A percentile compares a stretch with the other conserved stretches of the same genome.
phyloP scores from a whole-genome alignment of 768 basidiomycete species.

The Trametes punicea region DNA sequence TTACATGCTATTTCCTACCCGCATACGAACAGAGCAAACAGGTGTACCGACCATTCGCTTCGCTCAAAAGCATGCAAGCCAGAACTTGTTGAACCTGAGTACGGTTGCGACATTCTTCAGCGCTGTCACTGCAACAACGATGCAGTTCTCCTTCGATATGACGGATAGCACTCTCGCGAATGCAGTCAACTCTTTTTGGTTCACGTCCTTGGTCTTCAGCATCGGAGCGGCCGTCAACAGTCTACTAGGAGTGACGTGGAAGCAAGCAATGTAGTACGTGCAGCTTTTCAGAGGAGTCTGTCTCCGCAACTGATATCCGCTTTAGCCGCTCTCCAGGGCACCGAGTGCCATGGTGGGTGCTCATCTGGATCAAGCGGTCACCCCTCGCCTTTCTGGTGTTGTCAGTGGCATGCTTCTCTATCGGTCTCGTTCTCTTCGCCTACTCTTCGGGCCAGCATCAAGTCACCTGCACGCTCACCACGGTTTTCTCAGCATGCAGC shows the following conservation, averaged over 20 bases:
- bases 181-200: conserved; percentile 72
- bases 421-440: conserved; percentile 72
- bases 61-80: conserved; percentile 61
- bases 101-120: conserved; percentile 79
- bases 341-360: conserved; percentile 78
- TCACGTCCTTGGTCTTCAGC: conserved; percentile 70
- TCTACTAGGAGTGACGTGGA: conserved; percentile 75
- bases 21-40: conserved; percentile 22
- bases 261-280: conserved; percentile 78
- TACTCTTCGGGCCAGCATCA: conserved; percentile 64
- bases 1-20: not conserved
- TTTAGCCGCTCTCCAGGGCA: conserved; percentile 68
- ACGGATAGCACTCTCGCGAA: conserved; percentile 38
- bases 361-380: conserved; percentile 85
- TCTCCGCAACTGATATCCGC: not conserved
- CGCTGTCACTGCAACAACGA: conserved; percentile 68
- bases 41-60: conserved; percentile 76
- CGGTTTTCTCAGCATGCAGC: conserved; percentile 72
- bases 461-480: conserved; percentile 67
- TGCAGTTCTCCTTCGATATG: conserved; percentile 62
- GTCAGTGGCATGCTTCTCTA: conserved; percentile 79
- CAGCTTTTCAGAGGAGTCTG: not conserved
- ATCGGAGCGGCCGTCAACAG: conserved; percentile 77
- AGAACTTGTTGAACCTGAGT: conserved; percentile 68
- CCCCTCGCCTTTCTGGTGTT: conserved; percentile 81